phyloP scores from a whole-genome alignment of 108 stramenopile species.

The Nitzschia inconspicua region DNA sequence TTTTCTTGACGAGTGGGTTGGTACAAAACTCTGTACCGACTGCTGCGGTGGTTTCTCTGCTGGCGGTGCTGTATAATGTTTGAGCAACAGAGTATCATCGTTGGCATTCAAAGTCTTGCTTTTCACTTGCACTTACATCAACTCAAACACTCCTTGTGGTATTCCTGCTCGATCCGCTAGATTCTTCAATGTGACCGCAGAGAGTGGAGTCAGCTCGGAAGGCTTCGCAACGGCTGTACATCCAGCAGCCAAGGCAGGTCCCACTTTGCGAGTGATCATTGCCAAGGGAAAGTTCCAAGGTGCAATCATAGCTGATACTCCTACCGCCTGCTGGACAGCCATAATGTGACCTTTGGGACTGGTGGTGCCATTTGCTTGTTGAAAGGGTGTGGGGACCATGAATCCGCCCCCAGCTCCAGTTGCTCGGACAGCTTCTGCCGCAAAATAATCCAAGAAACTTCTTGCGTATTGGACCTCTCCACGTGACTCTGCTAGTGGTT shows the following conservation, averaged over 20 bases:
- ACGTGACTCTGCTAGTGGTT: conserved; percentile 82
- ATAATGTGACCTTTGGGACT: conserved; percentile 62
- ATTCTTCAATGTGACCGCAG: conserved; percentile 71
- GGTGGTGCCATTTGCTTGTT: conserved; percentile 18
- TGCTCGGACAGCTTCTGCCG: conserved; percentile 81
- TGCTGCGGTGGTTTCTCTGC: conserved; percentile 34
- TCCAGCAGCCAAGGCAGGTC: conserved; percentile 89
- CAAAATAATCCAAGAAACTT: conserved; percentile 87
- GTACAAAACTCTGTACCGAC: conserved; percentile 73
- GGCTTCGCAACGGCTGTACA: conserved; percentile 91
- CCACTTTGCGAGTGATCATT: conserved; percentile 95
- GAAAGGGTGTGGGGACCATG: conserved; percentile 63
- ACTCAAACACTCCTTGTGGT: conserved; percentile 68
- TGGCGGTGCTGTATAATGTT: conserved; percentile 35
- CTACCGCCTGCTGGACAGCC: conserved; percentile 86
- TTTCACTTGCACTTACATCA: conserved; percentile 32
- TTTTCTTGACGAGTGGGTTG: conserved; percentile 72
- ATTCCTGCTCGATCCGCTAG: conserved; percentile 76
- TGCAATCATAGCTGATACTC: conserved; percentile 55
- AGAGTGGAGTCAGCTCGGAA: conserved; percentile 83
- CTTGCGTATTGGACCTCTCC: conserved; percentile 88
- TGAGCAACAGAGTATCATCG: background rate
- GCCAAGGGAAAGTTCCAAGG: conserved; percentile 99
- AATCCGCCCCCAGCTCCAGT: conserved; percentile 70
- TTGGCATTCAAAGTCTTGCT: background rate